phyloP scores from a whole-genome alignment of 306 rosid genomes.

The Clitoria ternatea region DNA sequence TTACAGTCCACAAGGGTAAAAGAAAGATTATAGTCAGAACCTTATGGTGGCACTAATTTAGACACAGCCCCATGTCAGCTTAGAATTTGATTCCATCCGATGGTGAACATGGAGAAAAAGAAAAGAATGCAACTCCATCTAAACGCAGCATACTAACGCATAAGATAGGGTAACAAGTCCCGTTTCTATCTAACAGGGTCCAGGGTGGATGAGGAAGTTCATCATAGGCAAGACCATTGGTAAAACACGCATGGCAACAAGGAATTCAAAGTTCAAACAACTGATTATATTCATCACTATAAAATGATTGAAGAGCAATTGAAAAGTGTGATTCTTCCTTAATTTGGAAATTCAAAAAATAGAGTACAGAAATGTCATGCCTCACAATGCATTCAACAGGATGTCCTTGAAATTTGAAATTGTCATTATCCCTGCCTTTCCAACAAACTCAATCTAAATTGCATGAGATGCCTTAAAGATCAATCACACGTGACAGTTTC shows the following conservation, averaged over 20 bases:
- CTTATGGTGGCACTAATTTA: not conserved
- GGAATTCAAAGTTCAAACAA: no score
- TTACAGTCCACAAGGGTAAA: not conserved
- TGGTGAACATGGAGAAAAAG: not conserved
- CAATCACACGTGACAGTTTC: constrained; percentile 90
- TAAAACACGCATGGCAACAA: not conserved
- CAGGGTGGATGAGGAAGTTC: not conserved
- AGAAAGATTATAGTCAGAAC: not conserved
- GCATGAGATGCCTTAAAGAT: constrained; percentile 37
- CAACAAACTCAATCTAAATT: constrained; percentile 11
- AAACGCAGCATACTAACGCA: not conserved
- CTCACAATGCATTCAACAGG: constrained; percentile 18
- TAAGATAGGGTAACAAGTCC: not conserved
- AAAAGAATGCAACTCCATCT: not conserved
- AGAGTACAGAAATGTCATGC: constrained; percentile 8
- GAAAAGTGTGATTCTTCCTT: not conserved
- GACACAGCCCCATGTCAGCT: not conserved
- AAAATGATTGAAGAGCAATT: not conserved
- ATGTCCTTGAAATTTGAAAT: not conserved
- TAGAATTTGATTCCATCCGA: not conserved
- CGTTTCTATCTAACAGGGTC: not conserved
- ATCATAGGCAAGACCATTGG: not conserved
- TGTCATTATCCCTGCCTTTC: constrained; percentile 7
- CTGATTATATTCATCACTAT: not conserved
- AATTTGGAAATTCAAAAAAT: constrained; percentile 17